Conservation (phyloP, 176 grass and related monocot species). For the Triticum monococcum region DNA sequence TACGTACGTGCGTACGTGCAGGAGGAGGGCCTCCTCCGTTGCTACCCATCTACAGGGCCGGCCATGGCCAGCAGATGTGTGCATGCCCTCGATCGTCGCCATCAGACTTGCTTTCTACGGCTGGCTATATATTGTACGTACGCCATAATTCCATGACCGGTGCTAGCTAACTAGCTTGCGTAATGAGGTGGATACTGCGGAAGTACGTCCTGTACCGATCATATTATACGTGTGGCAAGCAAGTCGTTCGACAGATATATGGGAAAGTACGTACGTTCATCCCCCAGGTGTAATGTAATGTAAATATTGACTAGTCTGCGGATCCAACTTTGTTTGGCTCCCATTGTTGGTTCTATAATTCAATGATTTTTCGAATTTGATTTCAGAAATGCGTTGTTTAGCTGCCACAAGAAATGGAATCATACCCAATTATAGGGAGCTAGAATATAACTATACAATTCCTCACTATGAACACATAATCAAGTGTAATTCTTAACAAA, state of each 20-base stretch:
- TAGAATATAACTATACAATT: neutral
- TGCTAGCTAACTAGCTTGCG: neutral
- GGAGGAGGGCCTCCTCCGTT: neutral
- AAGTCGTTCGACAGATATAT: neutral
- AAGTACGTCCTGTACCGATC: neutral
- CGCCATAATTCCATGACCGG: neutral
- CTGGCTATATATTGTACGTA: neutral
- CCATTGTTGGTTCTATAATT: too few relatives aligned
- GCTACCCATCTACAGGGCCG: neutral
- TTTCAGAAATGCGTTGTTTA: neutral
- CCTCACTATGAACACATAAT: neutral
- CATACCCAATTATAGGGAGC: neutral
- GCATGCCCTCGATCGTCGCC: neutral
- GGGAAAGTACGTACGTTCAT: neutral
- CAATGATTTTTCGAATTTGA: neutral
- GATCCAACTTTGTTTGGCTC: too few relatives aligned
- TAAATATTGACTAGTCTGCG: neutral
- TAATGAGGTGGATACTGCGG: neutral
- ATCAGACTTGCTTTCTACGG: neutral
- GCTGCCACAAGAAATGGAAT: neutral
- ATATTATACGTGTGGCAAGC: neutral
- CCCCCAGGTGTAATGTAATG: neutral
- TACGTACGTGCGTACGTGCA: slow-evolving; percentile 12
- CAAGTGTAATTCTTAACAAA: neutral
- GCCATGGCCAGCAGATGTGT: neutral